phyloP scores from a whole-genome alignment of 768 basidiomycete species.

The Pisolithus albus region DNA sequence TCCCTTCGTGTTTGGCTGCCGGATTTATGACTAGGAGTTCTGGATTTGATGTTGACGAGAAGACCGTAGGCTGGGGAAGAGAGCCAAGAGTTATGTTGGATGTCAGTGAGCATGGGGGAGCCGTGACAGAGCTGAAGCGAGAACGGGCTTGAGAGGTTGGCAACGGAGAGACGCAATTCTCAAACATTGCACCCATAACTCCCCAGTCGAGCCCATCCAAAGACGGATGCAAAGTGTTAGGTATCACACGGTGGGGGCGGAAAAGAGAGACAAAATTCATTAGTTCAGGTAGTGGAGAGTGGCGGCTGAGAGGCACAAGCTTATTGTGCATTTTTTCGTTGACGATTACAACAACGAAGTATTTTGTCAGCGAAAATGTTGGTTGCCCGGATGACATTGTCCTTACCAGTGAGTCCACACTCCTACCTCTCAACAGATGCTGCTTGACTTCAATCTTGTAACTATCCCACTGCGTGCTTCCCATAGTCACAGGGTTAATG shows the following conservation, averaged over 20 bases:
- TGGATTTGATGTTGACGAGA: constrained; percentile 3
- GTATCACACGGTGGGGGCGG: constrained; percentile 66
- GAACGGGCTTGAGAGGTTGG: constrained; percentile 1
- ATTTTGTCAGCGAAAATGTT: not conserved
- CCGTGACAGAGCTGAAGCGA: constrained; percentile 12
- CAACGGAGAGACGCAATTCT: constrained; percentile 37
- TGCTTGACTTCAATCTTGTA: constrained; percentile 37
- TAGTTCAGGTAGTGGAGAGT: constrained; percentile 85
- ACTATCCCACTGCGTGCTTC: constrained; percentile 48
- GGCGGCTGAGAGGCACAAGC: constrained; percentile 80
- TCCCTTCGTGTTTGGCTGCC: constrained; percentile 19
- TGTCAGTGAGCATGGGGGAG: constrained; percentile 18
- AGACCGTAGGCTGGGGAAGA: constrained; percentile 20
- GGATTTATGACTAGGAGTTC: not conserved
- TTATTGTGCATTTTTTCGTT: constrained; percentile 21
- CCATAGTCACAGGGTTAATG: constrained; percentile 76
- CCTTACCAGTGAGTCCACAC: constrained; percentile 61
- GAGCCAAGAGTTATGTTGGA: constrained; percentile 3
- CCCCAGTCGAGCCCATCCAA: constrained; percentile 63
- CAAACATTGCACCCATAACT: constrained; percentile 64
- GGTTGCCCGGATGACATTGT: not conserved
- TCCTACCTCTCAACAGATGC: constrained; percentile 37
- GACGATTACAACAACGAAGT: not conserved
- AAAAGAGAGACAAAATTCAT: constrained; percentile 77
- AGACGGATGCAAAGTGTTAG: constrained; percentile 61